phyloP scores from a whole-genome alignment of 2,329 filamentous ascomycete species.

The Penicillium freii region DNA sequence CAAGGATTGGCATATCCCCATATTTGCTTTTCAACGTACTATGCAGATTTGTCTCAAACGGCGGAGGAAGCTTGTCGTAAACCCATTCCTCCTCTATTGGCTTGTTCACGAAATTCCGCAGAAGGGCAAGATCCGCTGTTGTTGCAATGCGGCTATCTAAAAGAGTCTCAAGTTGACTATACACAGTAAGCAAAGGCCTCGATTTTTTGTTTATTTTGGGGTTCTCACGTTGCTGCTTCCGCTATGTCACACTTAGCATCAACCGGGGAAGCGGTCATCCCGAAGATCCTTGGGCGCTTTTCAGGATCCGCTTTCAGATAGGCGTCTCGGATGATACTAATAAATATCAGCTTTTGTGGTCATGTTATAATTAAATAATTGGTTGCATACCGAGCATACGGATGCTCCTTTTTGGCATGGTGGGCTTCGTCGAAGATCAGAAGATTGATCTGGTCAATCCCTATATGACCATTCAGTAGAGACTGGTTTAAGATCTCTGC shows the following conservation, averaged over 20 bases:
- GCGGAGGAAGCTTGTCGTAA: conserved; percentile 53
- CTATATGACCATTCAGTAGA: conserved; percentile 74
- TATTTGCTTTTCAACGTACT: conserved; percentile 54
- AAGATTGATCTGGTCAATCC: conserved; percentile 80
- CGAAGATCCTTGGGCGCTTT: conserved; percentile 73
- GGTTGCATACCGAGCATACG: conserved; percentile 65
- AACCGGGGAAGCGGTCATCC: conserved; percentile 95
- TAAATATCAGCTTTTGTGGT: conserved; percentile 5
- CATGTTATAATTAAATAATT: not conserved
- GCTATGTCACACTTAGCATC: conserved; percentile 75
- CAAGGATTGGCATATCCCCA: conserved; percentile 53
- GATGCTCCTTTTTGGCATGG: conserved; percentile 89
- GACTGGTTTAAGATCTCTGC: conserved; percentile 80
- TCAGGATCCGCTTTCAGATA: conserved; percentile 57
- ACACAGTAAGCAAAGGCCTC: conserved; percentile 7
- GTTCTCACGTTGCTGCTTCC: conserved; percentile 58
- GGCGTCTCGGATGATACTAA: conserved; percentile 78
- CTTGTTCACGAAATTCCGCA: conserved; percentile 58
- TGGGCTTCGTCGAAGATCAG: conserved; percentile 96
- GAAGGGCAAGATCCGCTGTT: conserved; percentile 58
- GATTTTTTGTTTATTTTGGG: not conserved
- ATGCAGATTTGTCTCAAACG: conserved; percentile 66
- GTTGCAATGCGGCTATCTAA: conserved; percentile 84
- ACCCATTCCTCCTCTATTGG: conserved; percentile 59
- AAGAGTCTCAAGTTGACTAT: conserved; percentile 67